Base-by-base conservation (phyloP, 2,329 filamentous ascomycete species). In the Hymenoscyphus repandus region DNA sequence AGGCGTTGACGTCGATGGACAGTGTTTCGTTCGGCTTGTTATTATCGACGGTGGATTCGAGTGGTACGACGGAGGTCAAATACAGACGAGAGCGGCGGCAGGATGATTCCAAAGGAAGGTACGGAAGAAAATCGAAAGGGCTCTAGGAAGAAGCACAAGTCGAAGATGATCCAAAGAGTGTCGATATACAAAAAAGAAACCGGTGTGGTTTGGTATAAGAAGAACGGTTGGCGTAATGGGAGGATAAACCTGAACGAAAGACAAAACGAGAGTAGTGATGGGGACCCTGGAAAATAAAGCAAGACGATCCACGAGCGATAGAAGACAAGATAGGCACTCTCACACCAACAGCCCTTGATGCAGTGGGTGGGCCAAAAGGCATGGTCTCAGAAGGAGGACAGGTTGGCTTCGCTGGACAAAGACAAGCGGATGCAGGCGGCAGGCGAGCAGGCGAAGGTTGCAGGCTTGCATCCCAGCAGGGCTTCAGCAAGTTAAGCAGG, bases 251-350 rank as follows among this genome's bases (percentile, higher is more conserved):
- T 62, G 55, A 60, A 58, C 50, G 55, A 57, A 47, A 49, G 55
- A 58, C 49, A 49, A 60, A 63, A 61, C 58, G 61, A 65, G 52
- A 50, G 60, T 55, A 31, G 54, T 61, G 49, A 59, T 62, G 62
- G 62, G 63, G 62, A 60, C 61, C 59, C 61, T 64, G 59, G 58
- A 59, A n/a, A 60, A 65, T 66, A 64, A 66, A 65, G 61, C 66
- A 66, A 54, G 39, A 50, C 57, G 59, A 62, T 62, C 59, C 55
- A 62, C 58, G 58, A 59, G 56, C 58, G 61, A 63, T 61, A 64
- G 56, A 59, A 51, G 53, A 53, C 52, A 52, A 62, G 61, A 66
- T 62, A 65, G 62, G 58, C 62, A 60, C 55, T 50, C 40, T 45
- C 12, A 37, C 5, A 11, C 49, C 50, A 52, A 52, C 57, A 55